Evolutionary conservation across 1,139 yeast species (phyloP).

Genomic region (Blastobotrys aristatus): DNA sequence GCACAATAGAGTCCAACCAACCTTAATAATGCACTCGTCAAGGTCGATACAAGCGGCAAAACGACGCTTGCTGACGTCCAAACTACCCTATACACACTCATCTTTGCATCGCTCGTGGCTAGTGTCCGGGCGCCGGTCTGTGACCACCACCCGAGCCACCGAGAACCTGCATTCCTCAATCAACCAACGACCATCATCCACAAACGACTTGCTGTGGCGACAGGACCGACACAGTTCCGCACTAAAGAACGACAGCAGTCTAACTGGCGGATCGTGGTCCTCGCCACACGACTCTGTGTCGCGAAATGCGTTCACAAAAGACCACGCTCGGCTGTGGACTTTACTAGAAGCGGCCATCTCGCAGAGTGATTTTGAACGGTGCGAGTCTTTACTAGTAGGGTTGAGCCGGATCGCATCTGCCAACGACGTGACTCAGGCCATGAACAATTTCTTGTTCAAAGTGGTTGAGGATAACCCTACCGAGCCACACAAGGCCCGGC

Average conservation of each 20-base stretch:
- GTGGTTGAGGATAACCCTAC: constrained; percentile 39
- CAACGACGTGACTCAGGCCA: constrained; percentile 38
- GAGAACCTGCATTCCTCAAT: neutral
- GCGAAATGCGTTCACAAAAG: constrained; percentile 36
- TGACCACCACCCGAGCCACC: neutral
- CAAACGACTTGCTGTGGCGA: neutral
- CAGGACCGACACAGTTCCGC: neutral
- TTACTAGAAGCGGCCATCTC: constrained; percentile 75
- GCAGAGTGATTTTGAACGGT: constrained; percentile 64
- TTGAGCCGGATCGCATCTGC: constrained; percentile 44
- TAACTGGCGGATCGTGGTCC: constrained; percentile 28
- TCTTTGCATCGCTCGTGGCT: too few relatives aligned
- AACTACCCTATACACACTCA: neutral
- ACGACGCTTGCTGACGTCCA: neutral
- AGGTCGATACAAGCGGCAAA: neutral
- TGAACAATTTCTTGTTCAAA: constrained; percentile 46
- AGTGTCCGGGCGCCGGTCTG: too few relatives aligned
- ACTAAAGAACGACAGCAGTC: neutral
- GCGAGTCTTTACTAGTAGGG: constrained; percentile 60
- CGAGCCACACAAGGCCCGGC: constrained; percentile 27
- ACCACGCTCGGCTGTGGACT: constrained; percentile 65
- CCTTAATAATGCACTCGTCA: neutral
- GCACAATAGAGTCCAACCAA: too few relatives aligned
- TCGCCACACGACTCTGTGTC: constrained; percentile 33
- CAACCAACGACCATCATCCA: neutral